Conservation (phyloP, 139 green algal genomes). For the Nannochloris sp. region DNA sequence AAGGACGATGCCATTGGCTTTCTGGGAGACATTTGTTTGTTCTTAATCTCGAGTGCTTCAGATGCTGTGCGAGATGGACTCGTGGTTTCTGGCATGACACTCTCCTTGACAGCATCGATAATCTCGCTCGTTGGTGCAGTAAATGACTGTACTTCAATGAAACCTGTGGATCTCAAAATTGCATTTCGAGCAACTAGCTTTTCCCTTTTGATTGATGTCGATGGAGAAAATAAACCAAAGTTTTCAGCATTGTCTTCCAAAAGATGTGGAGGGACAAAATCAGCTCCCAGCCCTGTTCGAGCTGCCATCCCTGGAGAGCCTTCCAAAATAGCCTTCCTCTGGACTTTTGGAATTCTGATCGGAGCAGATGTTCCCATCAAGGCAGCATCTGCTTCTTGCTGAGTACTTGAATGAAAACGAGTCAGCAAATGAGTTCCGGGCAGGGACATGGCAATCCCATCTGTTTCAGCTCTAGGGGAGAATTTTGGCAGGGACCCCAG, state of each 20-base stretch:
- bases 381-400: neutral
- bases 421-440: neutral
- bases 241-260: slow-evolving; percentile 8
- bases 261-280: slow-evolving; percentile 42
- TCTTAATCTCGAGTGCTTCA: neutral
- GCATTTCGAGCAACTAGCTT: slow-evolving; percentile 37
- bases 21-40: neutral
- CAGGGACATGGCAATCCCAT: neutral
- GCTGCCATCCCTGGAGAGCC: neutral
- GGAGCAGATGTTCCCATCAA: slow-evolving; percentile 40
- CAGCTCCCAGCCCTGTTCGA: slow-evolving; percentile 2
- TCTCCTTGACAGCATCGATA: slow-evolving; percentile 21
- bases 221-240: slow-evolving; percentile 19
- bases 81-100: neutral
- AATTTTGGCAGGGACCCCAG: no score
- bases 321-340: slow-evolving; percentile 1
- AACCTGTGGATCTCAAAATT: slow-evolving; percentile 44
- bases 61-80: neutral
- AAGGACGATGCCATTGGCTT: neutral
- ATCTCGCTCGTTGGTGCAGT: slow-evolving; percentile 11
- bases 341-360: slow-evolving; percentile 44
- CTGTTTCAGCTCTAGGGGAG: neutral
- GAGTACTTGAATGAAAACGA: neutral
- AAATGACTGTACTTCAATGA: slow-evolving; percentile 28
- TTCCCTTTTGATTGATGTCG: slow-evolving; percentile 28